Base-by-base conservation (phyloP, 1,284 basidiomycete genomes). In the Trichosporon inkin region DNA sequence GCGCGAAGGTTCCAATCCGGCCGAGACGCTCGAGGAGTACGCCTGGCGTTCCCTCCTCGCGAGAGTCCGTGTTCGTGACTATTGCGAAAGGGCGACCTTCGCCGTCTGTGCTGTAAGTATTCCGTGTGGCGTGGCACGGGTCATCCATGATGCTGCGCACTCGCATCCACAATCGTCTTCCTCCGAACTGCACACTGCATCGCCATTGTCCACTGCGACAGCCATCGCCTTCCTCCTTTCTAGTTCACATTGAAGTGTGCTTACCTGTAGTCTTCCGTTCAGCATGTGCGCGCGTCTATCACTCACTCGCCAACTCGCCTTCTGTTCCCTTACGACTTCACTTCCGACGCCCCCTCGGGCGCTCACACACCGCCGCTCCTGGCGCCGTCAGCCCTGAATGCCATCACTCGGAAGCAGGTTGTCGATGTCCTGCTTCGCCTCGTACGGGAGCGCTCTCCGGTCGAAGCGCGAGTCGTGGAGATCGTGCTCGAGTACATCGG, bases 401-500 rank as follows among this genome's bases (percentile, higher is more conserved):
- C 51, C 10, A 56, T 74, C 54, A 57, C 67, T 7, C 62, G 65
- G 2, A 63, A 63, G 19, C 65, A 68, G 24, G 58, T 75, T 2
- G 64, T 71, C 52, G 70, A 70, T 17, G 58, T 68, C 11, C 67
- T 75, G 10, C 37, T 56, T 4, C 55, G 56, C 17, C 57, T 72
- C 19, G 59, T 59, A 13, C 40, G 56, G 3, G 62, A 62, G 3
- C 47, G 51, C 6, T 10, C 19, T 0, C 24, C 53, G 10, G 44
- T 19, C 10, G 47, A 58, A 40, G 62, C 57, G 1, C 54, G 35
- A 19, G 56, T 44, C 6, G 22, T 61, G 24, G 73, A 74, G 57
- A 52, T 72, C 3, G 62, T 63, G 10, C 61, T 75, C 28, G 71
- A 74, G 57, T 73, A 74, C 40, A 63, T 74, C 10, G 68, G 65